Conservation (phyloP, 345 rosid genomes). For the Gossypium ekmanianum region DNA sequence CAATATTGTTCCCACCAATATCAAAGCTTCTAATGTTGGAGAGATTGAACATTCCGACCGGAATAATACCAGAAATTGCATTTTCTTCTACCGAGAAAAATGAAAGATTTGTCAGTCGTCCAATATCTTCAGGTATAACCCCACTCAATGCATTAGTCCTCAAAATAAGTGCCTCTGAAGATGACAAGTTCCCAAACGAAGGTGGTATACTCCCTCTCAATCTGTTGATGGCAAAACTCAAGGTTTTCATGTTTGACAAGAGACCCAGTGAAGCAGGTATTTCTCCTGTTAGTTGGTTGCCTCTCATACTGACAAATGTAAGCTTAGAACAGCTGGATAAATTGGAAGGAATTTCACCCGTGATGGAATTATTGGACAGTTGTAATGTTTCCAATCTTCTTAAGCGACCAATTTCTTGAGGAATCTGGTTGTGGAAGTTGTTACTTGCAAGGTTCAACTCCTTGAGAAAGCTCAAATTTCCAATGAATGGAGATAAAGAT, state of each 20-base stretch:
- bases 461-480: too few relatives aligned
- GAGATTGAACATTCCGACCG: too few relatives aligned
- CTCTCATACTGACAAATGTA: not conserved
- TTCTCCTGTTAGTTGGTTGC: not conserved
- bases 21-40: too few relatives aligned
- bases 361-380: not conserved
- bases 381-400: too few relatives aligned
- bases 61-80: too few relatives aligned
- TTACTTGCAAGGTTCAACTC: too few relatives aligned
- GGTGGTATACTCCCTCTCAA: too few relatives aligned
- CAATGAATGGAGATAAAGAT: too few relatives aligned
- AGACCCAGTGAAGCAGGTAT: not conserved
- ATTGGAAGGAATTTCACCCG: not conserved
- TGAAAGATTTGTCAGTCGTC: slow-evolving; percentile 8
- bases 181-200: not conserved
- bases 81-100: not conserved
- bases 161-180: not conserved
- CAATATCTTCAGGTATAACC: slow-evolving; percentile 10
- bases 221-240: not conserved
- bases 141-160: not conserved
- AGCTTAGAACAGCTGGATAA: not conserved
- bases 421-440: too few relatives aligned
- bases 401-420: too few relatives aligned
- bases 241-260: not conserved
- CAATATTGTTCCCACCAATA: too few relatives aligned